A percentile compares a stretch with the other conserved stretches of the same genome.
These are phyloP conservation scores for Alternaria tenuissima DNA, from an alignment of 2,329 filamentous ascomycete species.

Conservation along the genomic window DNA sequence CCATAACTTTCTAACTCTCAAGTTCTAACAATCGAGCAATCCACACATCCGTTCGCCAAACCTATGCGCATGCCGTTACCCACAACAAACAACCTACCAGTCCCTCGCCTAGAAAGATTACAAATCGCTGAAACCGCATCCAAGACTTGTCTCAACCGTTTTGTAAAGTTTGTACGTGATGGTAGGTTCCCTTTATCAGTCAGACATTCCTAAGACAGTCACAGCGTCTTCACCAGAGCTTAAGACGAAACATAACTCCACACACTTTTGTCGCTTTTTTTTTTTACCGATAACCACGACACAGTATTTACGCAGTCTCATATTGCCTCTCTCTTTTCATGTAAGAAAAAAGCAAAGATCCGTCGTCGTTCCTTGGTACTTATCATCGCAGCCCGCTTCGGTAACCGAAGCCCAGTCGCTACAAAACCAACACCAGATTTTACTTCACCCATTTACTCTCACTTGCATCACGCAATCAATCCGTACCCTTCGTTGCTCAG, in stretches of 20 bases:
- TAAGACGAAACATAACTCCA: background rate
- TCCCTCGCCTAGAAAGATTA: no score
- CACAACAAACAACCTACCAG: background rate
- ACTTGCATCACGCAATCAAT: background rate
- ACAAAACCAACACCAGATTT: background rate
- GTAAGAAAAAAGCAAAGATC: background rate
- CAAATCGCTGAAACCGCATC: fast-evolving
- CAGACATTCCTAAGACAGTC: background rate
- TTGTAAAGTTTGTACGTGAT: background rate
- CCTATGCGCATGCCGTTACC: background rate
- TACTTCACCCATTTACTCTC: background rate
- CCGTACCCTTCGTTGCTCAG: background rate
- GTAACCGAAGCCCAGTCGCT: background rate
- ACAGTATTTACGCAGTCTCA: background rate
- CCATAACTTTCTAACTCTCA: background rate
- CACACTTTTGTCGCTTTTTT: background rate
- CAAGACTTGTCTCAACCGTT: background rate
- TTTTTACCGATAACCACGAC: background rate
- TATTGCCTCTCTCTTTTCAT: background rate
- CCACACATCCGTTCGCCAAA: background rate
- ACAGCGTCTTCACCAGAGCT: background rate
- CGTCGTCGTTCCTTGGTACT: background rate
- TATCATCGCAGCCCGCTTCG: background rate
- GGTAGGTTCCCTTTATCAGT: background rate
- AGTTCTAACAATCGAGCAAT: background rate